Percentiles rank a stretch among this genome's conserved stretches.
Evolutionary conservation across 257 asterid genomes (phyloP).

Genomic region (Solanum peruvianum): DNA sequence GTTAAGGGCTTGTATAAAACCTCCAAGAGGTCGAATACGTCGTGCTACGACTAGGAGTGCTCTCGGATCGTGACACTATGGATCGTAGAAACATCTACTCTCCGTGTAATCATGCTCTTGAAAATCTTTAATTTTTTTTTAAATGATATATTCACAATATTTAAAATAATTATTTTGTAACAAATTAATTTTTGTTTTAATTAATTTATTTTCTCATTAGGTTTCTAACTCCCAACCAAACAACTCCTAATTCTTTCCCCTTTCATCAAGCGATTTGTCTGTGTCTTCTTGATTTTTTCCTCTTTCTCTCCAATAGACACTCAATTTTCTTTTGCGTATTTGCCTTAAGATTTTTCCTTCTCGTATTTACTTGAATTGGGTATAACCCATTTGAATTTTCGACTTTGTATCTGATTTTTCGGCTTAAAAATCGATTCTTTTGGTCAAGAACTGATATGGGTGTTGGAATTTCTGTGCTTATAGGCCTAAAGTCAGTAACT

Average conservation of each 20-base stretch:
- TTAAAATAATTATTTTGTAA: too few species aligned
- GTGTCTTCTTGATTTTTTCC: background rate
- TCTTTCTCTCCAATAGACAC: background rate
- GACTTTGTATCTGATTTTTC: background rate
- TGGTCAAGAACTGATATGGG: constrained; percentile 27
- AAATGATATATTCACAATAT: too few species aligned
- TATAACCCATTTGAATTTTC: background rate
- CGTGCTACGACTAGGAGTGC: too few species aligned
- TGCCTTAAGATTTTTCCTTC: background rate
- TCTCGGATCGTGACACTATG: too few species aligned
- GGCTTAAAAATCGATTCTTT: background rate
- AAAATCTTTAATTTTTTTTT: too few species aligned
- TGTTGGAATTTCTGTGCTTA: constrained; percentile 55
- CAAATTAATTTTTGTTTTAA: too few species aligned
- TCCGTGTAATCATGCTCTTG: too few species aligned
- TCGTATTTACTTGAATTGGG: background rate
- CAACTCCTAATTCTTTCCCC: background rate
- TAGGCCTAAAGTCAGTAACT: constrained; percentile 57
- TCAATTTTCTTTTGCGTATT: background rate
- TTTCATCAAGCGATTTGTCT: background rate
- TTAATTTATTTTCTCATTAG: background rate
- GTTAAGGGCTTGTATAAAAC: too few species aligned
- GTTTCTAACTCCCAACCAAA: background rate
- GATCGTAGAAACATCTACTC: too few species aligned
- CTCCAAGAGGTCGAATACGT: too few species aligned